These are phyloP conservation scores for Daldinia sp. DNA, from an alignment of 2,329 filamentous ascomycete species.

Conservation along the genomic window DNA sequence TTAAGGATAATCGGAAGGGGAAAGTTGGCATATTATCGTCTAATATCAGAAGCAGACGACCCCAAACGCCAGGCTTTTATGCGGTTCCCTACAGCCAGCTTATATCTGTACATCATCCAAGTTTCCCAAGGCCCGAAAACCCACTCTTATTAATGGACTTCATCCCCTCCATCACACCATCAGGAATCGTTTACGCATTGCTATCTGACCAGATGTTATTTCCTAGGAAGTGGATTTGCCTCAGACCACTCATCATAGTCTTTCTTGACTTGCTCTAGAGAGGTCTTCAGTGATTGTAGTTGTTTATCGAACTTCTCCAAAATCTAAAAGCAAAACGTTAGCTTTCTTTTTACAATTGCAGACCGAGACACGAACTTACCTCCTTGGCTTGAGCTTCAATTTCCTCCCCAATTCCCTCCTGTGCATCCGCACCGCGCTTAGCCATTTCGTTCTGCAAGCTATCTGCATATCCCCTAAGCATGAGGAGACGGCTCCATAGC, in stretches of 20 bases:
- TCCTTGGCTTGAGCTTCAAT: slow-evolving; percentile 77
- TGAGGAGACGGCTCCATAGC: slow-evolving; percentile 83
- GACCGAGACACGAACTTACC: slow-evolving; percentile 55
- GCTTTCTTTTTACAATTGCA: background rate
- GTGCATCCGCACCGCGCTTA: slow-evolving; percentile 65
- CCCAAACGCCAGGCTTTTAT: slow-evolving; percentile 35
- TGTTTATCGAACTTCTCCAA: slow-evolving; percentile 84
- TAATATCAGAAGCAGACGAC: slow-evolving; percentile 18
- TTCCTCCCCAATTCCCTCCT: slow-evolving; percentile 71
- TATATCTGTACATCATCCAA: slow-evolving; percentile 27
- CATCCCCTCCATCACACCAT: slow-evolving; percentile 19
- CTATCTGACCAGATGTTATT: background rate
- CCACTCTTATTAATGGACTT: slow-evolving; percentile 16
- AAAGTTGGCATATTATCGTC: background rate
- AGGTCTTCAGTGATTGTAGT: slow-evolving; percentile 76
- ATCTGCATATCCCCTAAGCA: slow-evolving; percentile 75
- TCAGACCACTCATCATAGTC: slow-evolving; percentile 65
- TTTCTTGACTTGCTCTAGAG: slow-evolving; percentile 69
- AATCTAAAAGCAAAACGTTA: slow-evolving; percentile 60
- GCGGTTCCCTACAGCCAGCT: slow-evolving; percentile 28
- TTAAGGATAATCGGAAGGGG: slow-evolving; percentile 1
- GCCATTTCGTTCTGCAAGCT: slow-evolving; percentile 78
- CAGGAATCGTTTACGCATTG: background rate
- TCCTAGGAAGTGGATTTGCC: slow-evolving; percentile 51
- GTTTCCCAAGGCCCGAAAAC: slow-evolving; percentile 15